Percentiles rank a stretch among this genome's conserved stretches.
Evolutionary conservation across 768 basidiomycete genomes (phyloP).

Genomic region (Trametes gibbosa): DNA sequence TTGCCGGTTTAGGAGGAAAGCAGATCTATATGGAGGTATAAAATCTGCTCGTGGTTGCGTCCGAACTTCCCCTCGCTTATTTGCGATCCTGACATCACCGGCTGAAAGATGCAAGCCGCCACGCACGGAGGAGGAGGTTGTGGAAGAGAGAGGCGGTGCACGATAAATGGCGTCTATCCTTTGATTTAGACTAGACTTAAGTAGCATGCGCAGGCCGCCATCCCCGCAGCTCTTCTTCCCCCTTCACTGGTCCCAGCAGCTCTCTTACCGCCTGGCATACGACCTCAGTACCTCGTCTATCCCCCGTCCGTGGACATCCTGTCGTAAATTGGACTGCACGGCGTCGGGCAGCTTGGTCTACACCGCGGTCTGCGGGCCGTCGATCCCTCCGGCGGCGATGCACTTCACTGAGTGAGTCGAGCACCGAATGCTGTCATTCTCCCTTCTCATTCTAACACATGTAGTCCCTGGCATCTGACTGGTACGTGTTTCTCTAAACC

Average conservation of each 20-base stretch:
- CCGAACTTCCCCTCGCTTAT: no score
- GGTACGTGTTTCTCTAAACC: constrained; percentile 12
- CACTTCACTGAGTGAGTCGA: constrained; percentile 3
- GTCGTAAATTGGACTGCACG: no score
- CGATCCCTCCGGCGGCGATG: neutral
- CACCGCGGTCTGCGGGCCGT: neutral
- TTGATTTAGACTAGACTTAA: neutral
- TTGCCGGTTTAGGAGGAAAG: no score
- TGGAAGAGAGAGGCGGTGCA: neutral
- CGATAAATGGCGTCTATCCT: neutral
- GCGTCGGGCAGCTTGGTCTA: no score
- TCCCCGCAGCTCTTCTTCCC: neutral
- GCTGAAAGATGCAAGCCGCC: no score
- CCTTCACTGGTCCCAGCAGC: neutral
- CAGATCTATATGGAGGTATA: no score
- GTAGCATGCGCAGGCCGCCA: neutral
- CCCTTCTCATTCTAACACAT: neutral
- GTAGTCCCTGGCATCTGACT: constrained; percentile 31
- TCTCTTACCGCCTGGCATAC: no score
- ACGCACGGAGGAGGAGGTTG: neutral
- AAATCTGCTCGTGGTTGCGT: no score
- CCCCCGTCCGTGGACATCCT: no score
- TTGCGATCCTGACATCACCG: no score
- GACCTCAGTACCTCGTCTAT: neutral
- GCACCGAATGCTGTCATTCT: no score